Base-by-base conservation (phyloP, 2,329 filamentous ascomycete species). In the Leptographium galeiforme region DNA sequence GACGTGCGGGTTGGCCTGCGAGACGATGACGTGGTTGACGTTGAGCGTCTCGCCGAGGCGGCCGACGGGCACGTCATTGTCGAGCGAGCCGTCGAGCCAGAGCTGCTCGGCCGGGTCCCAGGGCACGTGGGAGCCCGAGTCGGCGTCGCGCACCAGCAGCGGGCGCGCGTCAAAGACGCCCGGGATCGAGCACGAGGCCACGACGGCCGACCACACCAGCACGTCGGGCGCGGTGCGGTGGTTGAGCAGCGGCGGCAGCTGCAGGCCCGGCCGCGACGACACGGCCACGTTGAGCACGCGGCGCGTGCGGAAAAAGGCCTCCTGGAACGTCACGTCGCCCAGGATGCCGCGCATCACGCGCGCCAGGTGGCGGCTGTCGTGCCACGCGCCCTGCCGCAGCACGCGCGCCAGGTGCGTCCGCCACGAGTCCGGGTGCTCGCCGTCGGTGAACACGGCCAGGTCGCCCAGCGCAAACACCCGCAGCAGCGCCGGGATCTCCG, bases 11-110 rank as follows among this genome's bases (percentile, higher is more conserved):
- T 97, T 97, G 50, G 96, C 89, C 65, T 97, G 91, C 0, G 89
- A 95, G 18, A 96, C 91, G 60, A 97, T 96, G 64, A 96, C 96
- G 65, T 96, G 91, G 63, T 96, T 96, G 64, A 96, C 90, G 63
- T 96, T 95, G 73, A 96, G 95, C 85, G 96, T 90, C 63, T 95
- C 89, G 1, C 89, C 83, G 16, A 97, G 74, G 2, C 88, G 81
- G 19, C 85, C 89, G 81, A 95, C 95, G 2, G 91, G 91, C 3
- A 97, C 73, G 66, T 97, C 91, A 56, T 93, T 93, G 64, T 96
- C 89, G 25, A 97, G 88, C 1, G 90, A 96, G 1, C 91, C 91
- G 64, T 97, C 91, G 51, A 97, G 95, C 79, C 88, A 96, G 58
- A 81, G 81, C 63, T 89, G 86, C 33, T 87, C 84, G 4, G 85